Conservation (phyloP, 2,329 filamentous ascomycete genomes). For the Fusarium pininemorale region DNA sequence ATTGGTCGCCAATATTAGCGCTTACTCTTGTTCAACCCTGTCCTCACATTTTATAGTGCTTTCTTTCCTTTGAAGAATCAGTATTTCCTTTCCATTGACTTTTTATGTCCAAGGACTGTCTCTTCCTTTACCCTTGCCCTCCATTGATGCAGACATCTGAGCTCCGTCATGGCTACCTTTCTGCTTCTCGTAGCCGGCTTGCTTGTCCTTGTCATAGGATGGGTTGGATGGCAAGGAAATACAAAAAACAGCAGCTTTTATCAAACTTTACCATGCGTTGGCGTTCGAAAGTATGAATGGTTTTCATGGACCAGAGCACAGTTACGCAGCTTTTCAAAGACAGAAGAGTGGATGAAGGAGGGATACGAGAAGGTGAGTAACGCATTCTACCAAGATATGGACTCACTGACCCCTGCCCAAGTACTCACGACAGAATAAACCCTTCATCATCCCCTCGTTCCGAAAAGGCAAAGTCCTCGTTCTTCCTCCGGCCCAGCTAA, state of each 20-base stretch:
- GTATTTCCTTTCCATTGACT: neutral
- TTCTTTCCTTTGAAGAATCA: neutral
- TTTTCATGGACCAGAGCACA: neutral
- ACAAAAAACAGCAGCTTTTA: neutral
- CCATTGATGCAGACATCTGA: neutral
- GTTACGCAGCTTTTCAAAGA: neutral
- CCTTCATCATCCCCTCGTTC: neutral
- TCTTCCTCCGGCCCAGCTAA: neutral
- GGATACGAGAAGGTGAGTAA: neutral
- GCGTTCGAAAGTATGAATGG: neutral
- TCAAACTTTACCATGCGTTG: neutral
- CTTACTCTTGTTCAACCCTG: neutral
- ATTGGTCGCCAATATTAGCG: neutral
- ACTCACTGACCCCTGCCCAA: neutral
- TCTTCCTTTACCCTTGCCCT: accelerated
- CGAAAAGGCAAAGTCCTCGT: neutral
- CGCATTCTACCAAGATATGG: no score
- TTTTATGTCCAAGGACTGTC: neutral
- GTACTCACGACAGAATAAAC: neutral
- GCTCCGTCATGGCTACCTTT: neutral
- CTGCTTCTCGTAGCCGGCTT: accelerated
- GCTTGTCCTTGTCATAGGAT: neutral
- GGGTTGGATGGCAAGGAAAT: neutral
- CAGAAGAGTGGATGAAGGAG: neutral
- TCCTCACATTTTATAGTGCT: neutral